These are phyloP conservation scores for Fagopyrum tataricum DNA, from an alignment of 148 eudicot genomes.

Conservation along the genomic window DNA sequence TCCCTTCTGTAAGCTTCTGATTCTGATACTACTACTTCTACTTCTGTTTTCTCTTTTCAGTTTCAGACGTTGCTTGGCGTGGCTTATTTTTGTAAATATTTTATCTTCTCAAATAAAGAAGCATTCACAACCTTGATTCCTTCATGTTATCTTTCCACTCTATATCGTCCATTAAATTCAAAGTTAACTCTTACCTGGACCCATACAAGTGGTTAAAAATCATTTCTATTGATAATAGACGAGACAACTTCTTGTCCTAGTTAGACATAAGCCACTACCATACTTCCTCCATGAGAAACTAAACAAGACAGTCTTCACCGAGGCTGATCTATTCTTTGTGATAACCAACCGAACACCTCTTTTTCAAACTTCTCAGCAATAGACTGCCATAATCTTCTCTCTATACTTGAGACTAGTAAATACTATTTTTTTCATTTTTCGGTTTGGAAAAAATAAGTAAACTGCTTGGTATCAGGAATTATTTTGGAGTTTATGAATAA, in stretches of 20 bases:
- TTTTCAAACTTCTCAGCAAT: not conserved
- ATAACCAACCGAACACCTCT: not conserved
- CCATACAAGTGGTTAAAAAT: not conserved
- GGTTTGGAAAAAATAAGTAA: not conserved
- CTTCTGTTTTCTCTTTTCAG: not conserved
- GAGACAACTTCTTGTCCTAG: not conserved
- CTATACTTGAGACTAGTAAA: not conserved
- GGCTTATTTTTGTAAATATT: not conserved
- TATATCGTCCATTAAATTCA: not conserved
- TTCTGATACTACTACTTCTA: slow-evolving; percentile 5
- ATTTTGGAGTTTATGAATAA: not conserved
- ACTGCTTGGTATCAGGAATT: not conserved
- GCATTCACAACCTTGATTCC: not conserved
- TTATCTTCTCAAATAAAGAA: not conserved
- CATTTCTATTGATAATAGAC: not conserved
- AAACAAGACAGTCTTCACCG: not conserved
- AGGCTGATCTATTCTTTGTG: not conserved
- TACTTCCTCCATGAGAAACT: not conserved
- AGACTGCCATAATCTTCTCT: not conserved
- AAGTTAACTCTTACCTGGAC: not conserved
- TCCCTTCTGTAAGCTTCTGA: slow-evolving; percentile 10
- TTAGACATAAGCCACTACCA: not conserved
- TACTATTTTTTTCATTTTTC: not conserved
- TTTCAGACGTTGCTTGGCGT: not conserved
- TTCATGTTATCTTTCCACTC: not conserved